Base-by-base conservation (phyloP, 2,329 filamentous ascomycete genomes). In the Calonectria hawksworthii region DNA sequence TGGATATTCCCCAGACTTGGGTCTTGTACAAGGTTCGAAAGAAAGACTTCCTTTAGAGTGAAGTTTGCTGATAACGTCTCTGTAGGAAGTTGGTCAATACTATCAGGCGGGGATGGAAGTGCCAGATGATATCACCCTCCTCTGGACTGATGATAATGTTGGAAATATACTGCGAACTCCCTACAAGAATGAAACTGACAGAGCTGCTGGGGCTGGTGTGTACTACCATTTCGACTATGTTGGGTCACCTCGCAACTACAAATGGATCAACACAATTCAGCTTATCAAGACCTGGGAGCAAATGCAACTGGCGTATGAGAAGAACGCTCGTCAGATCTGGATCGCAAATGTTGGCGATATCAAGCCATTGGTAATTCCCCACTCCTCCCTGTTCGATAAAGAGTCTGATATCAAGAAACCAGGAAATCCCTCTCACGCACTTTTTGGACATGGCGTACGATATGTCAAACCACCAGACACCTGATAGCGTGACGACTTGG, bases 121-220 rank as follows among this genome's bases (percentile, higher is more conserved):
- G 0, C 90, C 92, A 0, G 91, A 93, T 16, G 89, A 92, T 75
- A 88, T 93, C 32, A 93, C 90, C 0, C 84, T 93, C 4, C 86
- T 93, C 0, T 93, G 91, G 85, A 87, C 91, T 0, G 92, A 93
- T 72, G 92, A 93, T 76, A 93, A 93, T 78, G 92, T 88, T 82
- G 91, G 92, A 0, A 91, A 91, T 71, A 88, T 92, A 36, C 87
- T 91, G 6, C 87, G 91, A 23, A 86, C 93, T 1, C 92, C 92
- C 1, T 89, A 89, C 50, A 18, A 28, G 21, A 52, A 52, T 52
- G 50, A 52, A 28, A 28, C 26, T 18, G 26, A 52, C 4, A 28
- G 50, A 52, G 23, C 50, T 18, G 26, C 50, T 7, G 50, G 50
- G 16, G 50, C 50, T 21, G 50, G 50, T 18, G 50, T 52, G 5